Evolutionary conservation across 106 monocot species (phyloP).

Genomic region (Chionographis japonica): DNA sequence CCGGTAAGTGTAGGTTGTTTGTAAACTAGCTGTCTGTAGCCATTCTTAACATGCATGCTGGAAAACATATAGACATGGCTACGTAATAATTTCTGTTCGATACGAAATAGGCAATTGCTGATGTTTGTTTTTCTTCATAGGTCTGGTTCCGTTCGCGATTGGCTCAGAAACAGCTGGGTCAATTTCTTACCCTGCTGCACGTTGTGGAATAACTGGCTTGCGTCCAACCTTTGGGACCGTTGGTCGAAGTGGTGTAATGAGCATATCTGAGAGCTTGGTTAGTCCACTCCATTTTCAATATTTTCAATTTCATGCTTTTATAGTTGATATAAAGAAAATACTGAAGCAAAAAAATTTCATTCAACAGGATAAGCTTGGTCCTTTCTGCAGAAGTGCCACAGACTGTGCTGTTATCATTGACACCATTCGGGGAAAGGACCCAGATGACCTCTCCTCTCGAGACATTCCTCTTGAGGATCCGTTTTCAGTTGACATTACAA

Average conservation of each 20-base stretch:
- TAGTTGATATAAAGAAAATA: neutral
- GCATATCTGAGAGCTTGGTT: constrained; percentile 95
- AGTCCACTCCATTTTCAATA: neutral
- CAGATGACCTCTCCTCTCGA: constrained; percentile 77
- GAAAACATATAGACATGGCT: too few relatives aligned
- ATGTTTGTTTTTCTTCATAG: constrained; percentile 16
- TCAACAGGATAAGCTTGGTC: constrained; percentile 93
- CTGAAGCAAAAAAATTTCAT: neutral
- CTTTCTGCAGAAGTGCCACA: constrained; percentile 81
- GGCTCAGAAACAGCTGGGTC: constrained; percentile 97
- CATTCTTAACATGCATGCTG: too few relatives aligned
- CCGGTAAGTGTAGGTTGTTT: neutral
- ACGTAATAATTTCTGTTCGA: too few relatives aligned
- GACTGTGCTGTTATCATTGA: constrained; percentile 87
- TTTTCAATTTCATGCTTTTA: neutral
- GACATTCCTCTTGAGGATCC: constrained; percentile 62
- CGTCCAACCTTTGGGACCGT: constrained; percentile 94
- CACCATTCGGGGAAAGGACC: constrained; percentile 71
- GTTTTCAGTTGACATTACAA: constrained; percentile 78
- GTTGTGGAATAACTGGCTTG: constrained; percentile 79
- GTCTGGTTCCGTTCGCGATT: constrained; percentile 89
- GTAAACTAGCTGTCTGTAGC: neutral
- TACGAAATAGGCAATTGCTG: too few relatives aligned
- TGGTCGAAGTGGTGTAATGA: constrained; percentile 94
- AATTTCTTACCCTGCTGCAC: constrained; percentile 78